Evolutionary conservation across 2,329 filamentous ascomycete genomes (phyloP).

Genomic region (Trichoderma citrinoviride): DNA sequence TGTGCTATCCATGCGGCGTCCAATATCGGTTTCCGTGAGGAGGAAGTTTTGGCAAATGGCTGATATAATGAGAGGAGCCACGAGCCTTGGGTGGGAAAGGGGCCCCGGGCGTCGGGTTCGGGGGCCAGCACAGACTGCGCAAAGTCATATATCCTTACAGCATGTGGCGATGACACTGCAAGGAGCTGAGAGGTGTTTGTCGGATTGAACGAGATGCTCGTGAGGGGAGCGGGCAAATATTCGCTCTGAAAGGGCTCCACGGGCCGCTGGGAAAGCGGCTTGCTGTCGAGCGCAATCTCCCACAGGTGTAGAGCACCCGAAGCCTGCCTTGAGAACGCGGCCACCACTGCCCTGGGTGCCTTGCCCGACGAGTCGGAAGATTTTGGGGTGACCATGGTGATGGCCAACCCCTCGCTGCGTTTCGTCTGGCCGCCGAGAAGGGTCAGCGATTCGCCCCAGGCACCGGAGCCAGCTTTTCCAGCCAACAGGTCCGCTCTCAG

Average conservation of each 20-base stretch:
- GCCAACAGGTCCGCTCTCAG: constrained; percentile 51
- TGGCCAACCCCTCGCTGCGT: constrained; percentile 54
- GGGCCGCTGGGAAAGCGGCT: constrained; percentile 31
- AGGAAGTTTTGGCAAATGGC: constrained; percentile 50
- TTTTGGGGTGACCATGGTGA: constrained; percentile 49
- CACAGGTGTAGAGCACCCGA: constrained; percentile 58
- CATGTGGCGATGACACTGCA: constrained; percentile 53
- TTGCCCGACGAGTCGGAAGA: constrained; percentile 39
- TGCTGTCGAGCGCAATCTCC: constrained; percentile 52
- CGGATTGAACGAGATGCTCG: constrained; percentile 59
- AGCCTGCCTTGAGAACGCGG: constrained; percentile 58
- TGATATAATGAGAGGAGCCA: constrained; percentile 64
- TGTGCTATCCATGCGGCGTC: constrained; percentile 61
- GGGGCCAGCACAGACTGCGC: constrained; percentile 50
- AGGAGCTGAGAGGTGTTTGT: constrained; percentile 58
- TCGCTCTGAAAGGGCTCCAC: constrained; percentile 59
- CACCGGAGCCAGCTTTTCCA: constrained; percentile 56
- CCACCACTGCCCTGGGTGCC: constrained; percentile 51
- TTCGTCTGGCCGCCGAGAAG: constrained; percentile 53
- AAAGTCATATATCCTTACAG: constrained; percentile 62
- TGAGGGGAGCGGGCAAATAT: constrained; percentile 54
- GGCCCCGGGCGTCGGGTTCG: constrained; percentile 50
- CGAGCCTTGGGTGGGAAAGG: constrained; percentile 57
- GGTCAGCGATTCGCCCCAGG: constrained; percentile 61
- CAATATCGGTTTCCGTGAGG: constrained; percentile 57